Conservation (phyloP, 345 rosid species). For the Brassica cretica region DNA sequence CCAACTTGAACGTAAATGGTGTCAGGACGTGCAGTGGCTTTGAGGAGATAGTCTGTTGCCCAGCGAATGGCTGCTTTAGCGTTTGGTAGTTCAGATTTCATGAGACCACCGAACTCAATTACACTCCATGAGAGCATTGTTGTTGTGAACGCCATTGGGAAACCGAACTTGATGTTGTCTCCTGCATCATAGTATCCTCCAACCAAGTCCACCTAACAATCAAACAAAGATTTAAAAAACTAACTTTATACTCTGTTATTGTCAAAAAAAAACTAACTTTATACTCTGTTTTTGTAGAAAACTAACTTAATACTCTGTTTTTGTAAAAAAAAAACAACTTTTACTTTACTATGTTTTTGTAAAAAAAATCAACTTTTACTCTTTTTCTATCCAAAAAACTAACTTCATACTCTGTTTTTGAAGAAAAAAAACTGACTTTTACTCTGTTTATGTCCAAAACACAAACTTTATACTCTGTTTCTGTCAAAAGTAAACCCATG, state of each 20-base stretch:
- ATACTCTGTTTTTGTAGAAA: background rate
- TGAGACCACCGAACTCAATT: conserved; percentile 84
- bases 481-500: background rate
- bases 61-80: conserved; percentile 84
- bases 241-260: background rate
- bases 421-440: background rate
- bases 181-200: conserved; percentile 99
- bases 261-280: no score
- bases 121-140: conserved; percentile 98
- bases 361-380: background rate
- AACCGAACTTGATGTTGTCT: conserved; percentile 93
- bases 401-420: background rate
- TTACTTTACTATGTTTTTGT: background rate
- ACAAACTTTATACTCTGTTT: background rate
- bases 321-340: background rate
- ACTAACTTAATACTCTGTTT: background rate
- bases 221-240: background rate
- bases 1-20: conserved; percentile 87
- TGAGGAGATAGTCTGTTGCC: conserved; percentile 91
- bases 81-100: conserved; percentile 71
- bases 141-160: conserved; percentile 97
- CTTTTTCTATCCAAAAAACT: background rate
- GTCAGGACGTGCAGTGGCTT: conserved; percentile 77
- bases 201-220: conserved; percentile 74
- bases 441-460: background rate